Evolutionary conservation across 208 protist species (phyloP).

Genomic region (Leishmania gerbilli): DNA sequence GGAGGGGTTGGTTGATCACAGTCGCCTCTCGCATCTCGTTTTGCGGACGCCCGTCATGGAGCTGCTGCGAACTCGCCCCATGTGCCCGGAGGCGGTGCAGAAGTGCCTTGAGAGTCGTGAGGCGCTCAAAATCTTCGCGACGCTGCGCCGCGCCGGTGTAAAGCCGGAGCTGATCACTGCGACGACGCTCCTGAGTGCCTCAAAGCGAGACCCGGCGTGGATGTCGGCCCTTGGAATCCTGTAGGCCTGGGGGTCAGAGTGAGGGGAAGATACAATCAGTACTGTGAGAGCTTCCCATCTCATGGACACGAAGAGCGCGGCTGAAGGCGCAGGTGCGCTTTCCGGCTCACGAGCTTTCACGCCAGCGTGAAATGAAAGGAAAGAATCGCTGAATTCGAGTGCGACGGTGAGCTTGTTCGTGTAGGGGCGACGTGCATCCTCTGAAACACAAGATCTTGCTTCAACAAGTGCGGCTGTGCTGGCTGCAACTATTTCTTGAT

Average conservation of each 20-base stretch:
- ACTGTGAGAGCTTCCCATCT: too few species aligned
- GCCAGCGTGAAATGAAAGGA: neutral
- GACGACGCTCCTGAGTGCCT: constrained; percentile 49
- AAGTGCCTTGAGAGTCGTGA: constrained; percentile 36
- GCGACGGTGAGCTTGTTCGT: neutral
- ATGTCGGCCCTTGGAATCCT: constrained; percentile 49
- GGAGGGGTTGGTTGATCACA: constrained; percentile 33
- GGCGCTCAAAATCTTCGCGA: constrained; percentile 55
- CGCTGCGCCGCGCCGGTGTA: constrained; percentile 60
- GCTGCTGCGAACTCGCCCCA: neutral
- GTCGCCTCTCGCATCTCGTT: constrained; percentile 54
- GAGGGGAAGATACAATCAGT: too few species aligned
- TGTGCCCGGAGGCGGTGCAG: constrained; percentile 37
- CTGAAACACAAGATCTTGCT: neutral
- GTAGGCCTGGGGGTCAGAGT: constrained; percentile 7
- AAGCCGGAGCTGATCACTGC: constrained; percentile 54
- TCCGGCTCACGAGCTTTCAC: neutral
- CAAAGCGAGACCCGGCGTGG: constrained; percentile 49
- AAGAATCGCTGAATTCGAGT: neutral
- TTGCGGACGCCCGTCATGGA: constrained; percentile 52
- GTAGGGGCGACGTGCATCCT: neutral
- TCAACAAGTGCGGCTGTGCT: neutral
- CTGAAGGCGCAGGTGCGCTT: neutral
- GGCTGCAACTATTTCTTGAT: neutral
- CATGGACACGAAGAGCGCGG: neutral